Evolutionary conservation across 345 rosid genomes (phyloP), one percentile per base, ranked within the genome.

Genomic region (Lepidium sativum): DNA sequence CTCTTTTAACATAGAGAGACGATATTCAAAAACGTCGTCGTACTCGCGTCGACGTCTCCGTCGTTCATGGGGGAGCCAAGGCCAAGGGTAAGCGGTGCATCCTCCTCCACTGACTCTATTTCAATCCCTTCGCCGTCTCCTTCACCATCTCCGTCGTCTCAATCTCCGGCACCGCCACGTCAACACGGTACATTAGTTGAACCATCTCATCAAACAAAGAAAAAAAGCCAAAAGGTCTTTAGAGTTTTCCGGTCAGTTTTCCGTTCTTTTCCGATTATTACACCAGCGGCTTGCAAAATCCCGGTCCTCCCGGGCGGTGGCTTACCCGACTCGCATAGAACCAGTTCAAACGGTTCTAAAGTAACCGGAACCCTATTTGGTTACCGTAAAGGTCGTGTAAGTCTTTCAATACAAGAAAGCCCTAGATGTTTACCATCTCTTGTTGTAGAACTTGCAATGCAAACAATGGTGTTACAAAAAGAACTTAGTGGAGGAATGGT

Each of bases 191-290:
- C 91, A 35, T 89, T 89, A 9, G 65, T 92, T 62, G 86, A 89
- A 38, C 98, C 98, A 7, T 70, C 95, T 29, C 72, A 58, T 77
- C 84, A 77, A 60, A 54, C 74, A 49, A 81, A 77, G 55, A 64
- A 67, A 49, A 83, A 73, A 54, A 33, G 82, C 16, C 87, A 80
- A 7, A 89, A 81, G 53, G 80, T 81, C 13, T 31, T 83, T 7
- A 86, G 92, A 2, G 81, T 82, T 27, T 80, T 90, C 16, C 97
- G 84, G 54, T 90, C 97, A 0, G 95, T 84, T 41, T 80, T 90
- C 43, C 85, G 88, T 7, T 81, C 92, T 0, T 79, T 87, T 39
- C 95, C 97, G 3, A 87, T 90, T 49, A 80, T 90, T 9, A 68
- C 85, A 8, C 85, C 88, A 12, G 77, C 90, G 1, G 69, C 65